Base-by-base conservation (phyloP, 2,329 filamentous ascomycete species). In the Cladosporium halotolerans region DNA sequence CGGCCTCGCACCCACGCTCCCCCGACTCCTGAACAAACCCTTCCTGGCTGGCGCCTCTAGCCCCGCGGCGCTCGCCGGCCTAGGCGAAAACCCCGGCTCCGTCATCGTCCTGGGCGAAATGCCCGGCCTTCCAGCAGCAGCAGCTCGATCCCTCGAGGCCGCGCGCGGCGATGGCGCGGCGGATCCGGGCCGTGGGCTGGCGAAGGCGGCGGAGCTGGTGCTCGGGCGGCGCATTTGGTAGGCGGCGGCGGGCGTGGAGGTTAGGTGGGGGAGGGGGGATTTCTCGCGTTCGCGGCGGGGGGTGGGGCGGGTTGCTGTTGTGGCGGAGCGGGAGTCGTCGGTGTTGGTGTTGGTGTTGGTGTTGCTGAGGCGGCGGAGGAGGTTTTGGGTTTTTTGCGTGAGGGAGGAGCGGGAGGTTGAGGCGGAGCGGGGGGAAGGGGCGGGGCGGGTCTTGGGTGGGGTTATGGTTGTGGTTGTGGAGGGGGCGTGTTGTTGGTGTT, bases 291-390 rank as follows among this genome's bases (percentile, higher is more conserved):
- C 40, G 8, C 48, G 40, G 48, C 8, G 48, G 40, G 7, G 39
- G 38, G 3, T 10, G 40, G 13, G n/a, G 31, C 10, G 31, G 41
- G 23, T 44, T n/a, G 13, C n/a, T 54, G 32, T 23, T 32, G 45
- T 40, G 5, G 23, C 23, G 23, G 23, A 28, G 33, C 23, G 43
- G 8, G 43, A n/a, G 8, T 45, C 9, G 18, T 32, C 34, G 36
- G 36, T n/a, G 10, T 13, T 39, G 36, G 36, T 9, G n/a, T 9
- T 39, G 36, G 36, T 4, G 38, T 31, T 52, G 6, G 36, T 63
- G 51, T 61, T 65, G 52, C 61, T 67, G 53, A 66, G 60, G 18
- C 67, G 66, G 34, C 66, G 60, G 56, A 69, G 63, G 45, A 69
- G 58, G 32, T 55, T 58, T 34, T 64, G 64, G 10, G 64, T 65